These are phyloP conservation scores for Penicillium sp. DNA, from an alignment of 2,329 filamentous ascomycete genomes.

Conservation along the genomic window DNA sequence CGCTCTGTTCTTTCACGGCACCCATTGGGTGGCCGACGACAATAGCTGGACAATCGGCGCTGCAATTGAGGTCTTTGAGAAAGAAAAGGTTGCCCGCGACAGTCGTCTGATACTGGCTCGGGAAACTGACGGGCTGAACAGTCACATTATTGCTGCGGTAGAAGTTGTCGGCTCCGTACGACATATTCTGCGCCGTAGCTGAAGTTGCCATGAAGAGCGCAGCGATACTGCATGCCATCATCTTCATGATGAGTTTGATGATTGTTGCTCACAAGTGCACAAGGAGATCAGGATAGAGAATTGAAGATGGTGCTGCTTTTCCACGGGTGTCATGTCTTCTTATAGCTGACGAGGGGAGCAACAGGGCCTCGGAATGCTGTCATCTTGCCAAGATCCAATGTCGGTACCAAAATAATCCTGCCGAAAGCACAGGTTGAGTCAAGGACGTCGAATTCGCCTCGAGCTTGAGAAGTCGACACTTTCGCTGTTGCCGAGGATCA, in stretches of 20 bases:
- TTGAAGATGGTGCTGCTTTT: not conserved
- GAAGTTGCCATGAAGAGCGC: slow-evolving; percentile 9
- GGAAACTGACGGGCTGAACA: slow-evolving; percentile 16
- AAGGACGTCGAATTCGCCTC: too few relatives aligned
- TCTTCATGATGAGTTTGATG: slow-evolving; percentile 3
- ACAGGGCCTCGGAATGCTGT: not conserved
- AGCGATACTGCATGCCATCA: not conserved
- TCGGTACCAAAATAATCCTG: too few relatives aligned
- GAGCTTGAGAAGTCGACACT: too few relatives aligned
- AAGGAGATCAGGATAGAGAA: not conserved
- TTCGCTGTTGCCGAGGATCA: too few relatives aligned
- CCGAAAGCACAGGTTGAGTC: too few relatives aligned
- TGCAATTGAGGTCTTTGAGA: slow-evolving; percentile 10
- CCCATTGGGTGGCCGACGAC: slow-evolving; percentile 28
- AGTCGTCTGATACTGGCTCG: slow-evolving; percentile 15
- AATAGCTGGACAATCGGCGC: slow-evolving; percentile 12
- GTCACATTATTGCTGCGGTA: slow-evolving; percentile 24
- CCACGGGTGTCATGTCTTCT: not conserved
- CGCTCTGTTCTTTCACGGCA: slow-evolving; percentile 28
- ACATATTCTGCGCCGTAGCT: slow-evolving; percentile 23
- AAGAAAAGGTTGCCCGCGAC: slow-evolving; percentile 23
- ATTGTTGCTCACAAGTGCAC: not conserved
- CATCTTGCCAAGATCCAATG: not conserved
- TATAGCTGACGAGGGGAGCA: not conserved
- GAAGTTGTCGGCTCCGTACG: slow-evolving; percentile 25